Evolutionary conservation across 2,329 filamentous ascomycete species (phyloP).

Genomic region (Phialophora verrucosa): DNA sequence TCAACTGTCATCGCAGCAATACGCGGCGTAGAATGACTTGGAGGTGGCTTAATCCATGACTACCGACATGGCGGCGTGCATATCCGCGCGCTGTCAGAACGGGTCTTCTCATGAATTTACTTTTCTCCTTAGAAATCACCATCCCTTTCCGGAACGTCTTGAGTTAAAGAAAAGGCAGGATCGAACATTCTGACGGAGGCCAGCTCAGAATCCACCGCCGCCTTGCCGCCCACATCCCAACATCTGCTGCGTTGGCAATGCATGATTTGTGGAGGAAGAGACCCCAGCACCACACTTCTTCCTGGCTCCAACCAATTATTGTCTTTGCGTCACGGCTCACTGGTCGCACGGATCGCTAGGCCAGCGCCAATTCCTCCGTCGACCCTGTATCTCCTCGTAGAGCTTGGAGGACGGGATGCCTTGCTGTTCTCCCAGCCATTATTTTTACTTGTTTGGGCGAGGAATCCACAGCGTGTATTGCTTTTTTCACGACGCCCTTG

Average conservation of each 20-base stretch:
- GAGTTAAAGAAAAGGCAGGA: constrained; percentile 1
- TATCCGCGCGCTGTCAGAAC: not conserved
- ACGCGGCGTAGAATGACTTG: not conserved
- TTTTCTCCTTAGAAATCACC: not conserved
- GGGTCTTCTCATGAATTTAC: not conserved
- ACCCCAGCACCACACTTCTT: constrained; percentile 19
- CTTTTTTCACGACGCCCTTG: not conserved
- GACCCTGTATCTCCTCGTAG: constrained; percentile 18
- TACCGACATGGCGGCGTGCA: not conserved
- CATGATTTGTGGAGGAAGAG: constrained; percentile 33
- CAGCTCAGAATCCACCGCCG: constrained; percentile 10
- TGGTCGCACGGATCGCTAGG: constrained; percentile 28
- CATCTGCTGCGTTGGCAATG: constrained; percentile 34
- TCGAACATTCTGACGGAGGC: not conserved
- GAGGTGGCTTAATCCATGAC: not conserved
- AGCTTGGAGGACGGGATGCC: constrained; percentile 20
- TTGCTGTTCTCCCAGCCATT: constrained; percentile 22
- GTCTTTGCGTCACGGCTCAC: constrained; percentile 11
- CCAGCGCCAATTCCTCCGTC: constrained; percentile 20
- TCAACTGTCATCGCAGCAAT: constrained; percentile 1
- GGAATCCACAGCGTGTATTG: constrained; percentile 3
- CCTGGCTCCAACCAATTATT: constrained; percentile 30
- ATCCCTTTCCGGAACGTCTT: not conserved
- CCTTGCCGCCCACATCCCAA: constrained; percentile 28
- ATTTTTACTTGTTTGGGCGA: constrained; percentile 11